Base-by-base conservation (phyloP, 1,139 yeast genomes). In the Candida labiduridarum region DNA sequence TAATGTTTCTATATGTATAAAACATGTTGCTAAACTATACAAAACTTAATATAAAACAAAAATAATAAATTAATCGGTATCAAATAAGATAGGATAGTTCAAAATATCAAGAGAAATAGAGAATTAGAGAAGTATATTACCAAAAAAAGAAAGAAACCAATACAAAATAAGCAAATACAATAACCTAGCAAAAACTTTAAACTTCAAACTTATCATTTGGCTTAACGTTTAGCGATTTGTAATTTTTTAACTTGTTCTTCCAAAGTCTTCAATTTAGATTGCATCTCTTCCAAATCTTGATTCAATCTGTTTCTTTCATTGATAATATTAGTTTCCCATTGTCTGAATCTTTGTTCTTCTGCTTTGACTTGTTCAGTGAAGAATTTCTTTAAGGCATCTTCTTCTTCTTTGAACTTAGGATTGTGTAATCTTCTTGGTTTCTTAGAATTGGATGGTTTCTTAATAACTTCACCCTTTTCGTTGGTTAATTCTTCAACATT, bases 321-420 rank as follows among this genome's bases (percentile, higher is more conserved):
- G 57, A 91, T 95, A 60, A 94, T 89, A 66, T 92, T 92, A 60
- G 91, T 89, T 72, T 92, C 98, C 98, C 99, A 94, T 76, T 92
- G 96, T 76, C 96, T 87, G 74, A 94, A 95, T 66, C 99, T 82
- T 64, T 89, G 96, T 65, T 95, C 99, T 73, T 94, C 99, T 46
- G 90, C 89, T 74, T 92, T 91, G 56, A 95, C 97, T 74, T 94
- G 98, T 67, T 92, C 98, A n/a, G 98, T 94, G 72, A 94, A 94
- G 68, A 89, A 88, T 71, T 89, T 87, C 80, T 95, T 91, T 66
- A 95, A 79, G 33, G 94, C 88, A 67, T 89, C 96, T 71, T 95
- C 99, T 67, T 94, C 98, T 70, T 94, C 97, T 70, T 90, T 87
- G 73, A 89, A 94, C 71, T 89, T 87, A 51, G 98, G 98, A 69